phyloP scores from a whole-genome alignment of 257 asterid species.

The Vinca minor region DNA sequence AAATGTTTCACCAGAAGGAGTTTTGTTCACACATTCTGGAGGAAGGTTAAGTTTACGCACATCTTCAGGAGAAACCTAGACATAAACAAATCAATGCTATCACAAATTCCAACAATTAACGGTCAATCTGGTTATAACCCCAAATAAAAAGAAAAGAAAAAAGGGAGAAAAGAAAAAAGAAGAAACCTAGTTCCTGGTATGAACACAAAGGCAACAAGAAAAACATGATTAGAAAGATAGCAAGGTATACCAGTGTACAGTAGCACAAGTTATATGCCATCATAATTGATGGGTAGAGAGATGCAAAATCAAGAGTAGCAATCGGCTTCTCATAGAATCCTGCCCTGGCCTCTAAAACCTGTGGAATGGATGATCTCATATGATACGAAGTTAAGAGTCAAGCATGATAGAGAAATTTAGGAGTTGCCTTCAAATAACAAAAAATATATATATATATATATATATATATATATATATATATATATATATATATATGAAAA shows the following conservation, averaged over 20 bases:
- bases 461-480: too few relatives aligned
- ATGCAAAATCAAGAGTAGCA: constrained; percentile 98
- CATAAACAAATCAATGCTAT: constrained; percentile 8
- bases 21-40: constrained; percentile 72
- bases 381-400: neutral
- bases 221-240: neutral
- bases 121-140: neutral
- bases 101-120: neutral
- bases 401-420: neutral
- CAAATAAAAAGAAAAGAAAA: too few relatives aligned
- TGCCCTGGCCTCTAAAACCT: constrained; percentile 93
- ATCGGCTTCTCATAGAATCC: constrained; percentile 95
- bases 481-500: too few relatives aligned
- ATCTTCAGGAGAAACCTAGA: constrained; percentile 90
- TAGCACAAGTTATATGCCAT: constrained; percentile 98
- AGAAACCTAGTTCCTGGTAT: neutral
- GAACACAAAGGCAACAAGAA: neutral
- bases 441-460: too few relatives aligned
- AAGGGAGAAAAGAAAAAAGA: too few relatives aligned
- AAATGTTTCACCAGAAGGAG: constrained; percentile 97
- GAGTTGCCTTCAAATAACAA: neutral
- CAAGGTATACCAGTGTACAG: constrained; percentile 70
- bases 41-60: constrained; percentile 72
- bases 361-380: constrained; percentile 18
- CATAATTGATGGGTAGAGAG: constrained; percentile 96